Evolutionary conservation across 1,284 basidiomycete genomes (phyloP), one percentile per base, ranked within the genome.

Genomic region (Rhodotorula sp.): DNA sequence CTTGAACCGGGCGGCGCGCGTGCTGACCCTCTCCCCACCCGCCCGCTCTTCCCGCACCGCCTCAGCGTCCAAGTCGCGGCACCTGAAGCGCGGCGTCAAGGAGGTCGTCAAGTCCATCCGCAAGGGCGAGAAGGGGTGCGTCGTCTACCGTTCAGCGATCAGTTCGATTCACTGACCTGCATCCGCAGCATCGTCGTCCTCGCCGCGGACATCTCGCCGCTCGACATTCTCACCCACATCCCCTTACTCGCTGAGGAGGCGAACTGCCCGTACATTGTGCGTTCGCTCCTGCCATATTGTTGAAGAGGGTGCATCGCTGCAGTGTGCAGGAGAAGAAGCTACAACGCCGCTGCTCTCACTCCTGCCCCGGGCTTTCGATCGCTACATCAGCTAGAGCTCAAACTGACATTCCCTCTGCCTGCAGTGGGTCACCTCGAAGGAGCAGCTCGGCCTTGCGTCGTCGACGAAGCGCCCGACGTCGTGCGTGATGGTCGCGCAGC

Each of bases 401-500:
- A 6, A 6, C 19, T n/a, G 2, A 27, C 58, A 15, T 21, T 34
- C 22, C 25, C 21, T 46, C 15, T 27, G 8, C 44, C 0, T n/a
- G 27, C 59, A 76, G 75, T 77, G 75, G 75, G 90, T 93, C 29
- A 81, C 88, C 1, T 92, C 91, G 21, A 96, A 94, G 82, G 93
- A 97, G 83, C 95, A 98, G 79, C 88, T 99, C 36, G 97, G 97
- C 3, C 89, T 91, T 75, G 94, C 96, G 25, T 94, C 93, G 80
- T 91, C 92, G 64, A 99, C 97, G 61, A 99, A 99, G 84, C 89
- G 97, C 78, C 96, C 97, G 54, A 99, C 97, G 58, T 95, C 92
- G 79, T 97, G 94, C 82, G 94, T 99, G 22, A 93, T 99, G 89
- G 87, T 99, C 72, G 78, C 81, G 50, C 80, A 79, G 22, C 73